Conservation (phyloP, 768 basidiomycete species). For the Leccinum obscurum region DNA sequence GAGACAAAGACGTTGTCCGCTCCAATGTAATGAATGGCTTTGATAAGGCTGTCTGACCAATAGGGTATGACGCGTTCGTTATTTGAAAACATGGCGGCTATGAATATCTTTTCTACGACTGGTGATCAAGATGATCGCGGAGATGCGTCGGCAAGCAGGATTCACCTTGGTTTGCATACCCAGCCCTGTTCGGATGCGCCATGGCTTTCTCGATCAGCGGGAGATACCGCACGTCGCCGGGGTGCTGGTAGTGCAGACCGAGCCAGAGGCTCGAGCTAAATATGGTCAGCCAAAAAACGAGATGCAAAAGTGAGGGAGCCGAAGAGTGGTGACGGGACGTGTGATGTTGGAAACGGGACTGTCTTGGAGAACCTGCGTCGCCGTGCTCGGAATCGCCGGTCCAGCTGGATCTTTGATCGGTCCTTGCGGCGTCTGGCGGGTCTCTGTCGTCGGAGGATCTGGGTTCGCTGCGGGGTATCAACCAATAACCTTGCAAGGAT, state of each 20-base stretch:
- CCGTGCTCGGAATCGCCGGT: not conserved
- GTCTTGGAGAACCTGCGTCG: not conserved
- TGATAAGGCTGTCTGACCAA: constrained; percentile 38
- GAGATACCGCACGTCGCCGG: constrained; percentile 16
- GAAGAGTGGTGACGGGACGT: not conserved
- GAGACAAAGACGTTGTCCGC: constrained; percentile 44
- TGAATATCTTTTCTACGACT: constrained; percentile 17
- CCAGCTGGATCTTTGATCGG: not conserved
- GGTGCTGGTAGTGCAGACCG: constrained; percentile 1
- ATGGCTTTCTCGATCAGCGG: constrained; percentile 17
- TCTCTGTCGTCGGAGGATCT: constrained; percentile 6
- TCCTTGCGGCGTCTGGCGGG: not conserved
- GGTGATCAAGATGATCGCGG: not conserved
- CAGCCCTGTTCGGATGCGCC: constrained; percentile 11
- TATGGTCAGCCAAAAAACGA: constrained; percentile 9
- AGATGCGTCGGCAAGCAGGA: too few relatives aligned
- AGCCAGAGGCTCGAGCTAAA: constrained; percentile 4
- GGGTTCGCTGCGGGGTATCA: constrained; percentile 11
- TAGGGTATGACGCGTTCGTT: constrained; percentile 39
- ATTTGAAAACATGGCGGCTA: constrained; percentile 40
- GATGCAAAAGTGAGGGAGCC: not conserved
- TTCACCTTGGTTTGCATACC: constrained; percentile 19
- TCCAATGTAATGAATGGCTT: constrained; percentile 41
- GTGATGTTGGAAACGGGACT: not conserved
- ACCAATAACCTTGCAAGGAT: constrained; percentile 8